These are phyloP conservation scores for Solanum virginianum DNA, from an alignment of 257 asterid species.

Conservation along the genomic window DNA sequence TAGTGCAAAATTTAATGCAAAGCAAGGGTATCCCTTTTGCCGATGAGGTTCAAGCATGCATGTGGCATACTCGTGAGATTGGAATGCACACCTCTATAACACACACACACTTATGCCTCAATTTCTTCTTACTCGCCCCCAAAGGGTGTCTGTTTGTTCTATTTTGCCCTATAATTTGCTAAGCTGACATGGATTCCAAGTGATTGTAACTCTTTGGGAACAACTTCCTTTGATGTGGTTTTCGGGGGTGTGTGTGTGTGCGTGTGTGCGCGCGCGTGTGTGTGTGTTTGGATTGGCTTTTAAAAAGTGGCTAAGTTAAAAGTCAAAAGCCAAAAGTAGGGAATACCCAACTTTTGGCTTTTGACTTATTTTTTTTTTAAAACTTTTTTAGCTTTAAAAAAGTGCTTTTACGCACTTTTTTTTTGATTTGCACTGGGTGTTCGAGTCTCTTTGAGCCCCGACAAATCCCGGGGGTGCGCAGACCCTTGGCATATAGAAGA, in stretches of 20 bases:
- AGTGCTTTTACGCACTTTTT: no score
- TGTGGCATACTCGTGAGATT: neutral
- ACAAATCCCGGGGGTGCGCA: no score
- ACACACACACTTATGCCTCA: neutral
- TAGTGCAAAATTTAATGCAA: neutral
- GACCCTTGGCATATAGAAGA: conserved; percentile 42
- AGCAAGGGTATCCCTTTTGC: neutral
- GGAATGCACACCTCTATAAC: neutral
- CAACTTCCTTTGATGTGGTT: neutral
- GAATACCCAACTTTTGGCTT: no score
- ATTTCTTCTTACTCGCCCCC: neutral
- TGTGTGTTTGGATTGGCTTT: no score
- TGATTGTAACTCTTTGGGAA: neutral
- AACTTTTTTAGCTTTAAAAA: no score
- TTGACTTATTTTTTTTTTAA: no score
- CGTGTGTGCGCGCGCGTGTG: no score
- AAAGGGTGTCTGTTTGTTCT: neutral
- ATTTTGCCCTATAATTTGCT: neutral
- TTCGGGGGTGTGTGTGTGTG: no score
- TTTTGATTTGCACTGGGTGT: no score
- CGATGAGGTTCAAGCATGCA: neutral
- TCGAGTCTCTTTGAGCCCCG: no score
- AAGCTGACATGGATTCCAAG: neutral
- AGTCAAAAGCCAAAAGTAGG: no score
- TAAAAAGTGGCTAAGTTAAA: no score